Conservation (phyloP, 2,329 filamentous ascomycete genomes). For the Coniochaeta pulveracea region DNA sequence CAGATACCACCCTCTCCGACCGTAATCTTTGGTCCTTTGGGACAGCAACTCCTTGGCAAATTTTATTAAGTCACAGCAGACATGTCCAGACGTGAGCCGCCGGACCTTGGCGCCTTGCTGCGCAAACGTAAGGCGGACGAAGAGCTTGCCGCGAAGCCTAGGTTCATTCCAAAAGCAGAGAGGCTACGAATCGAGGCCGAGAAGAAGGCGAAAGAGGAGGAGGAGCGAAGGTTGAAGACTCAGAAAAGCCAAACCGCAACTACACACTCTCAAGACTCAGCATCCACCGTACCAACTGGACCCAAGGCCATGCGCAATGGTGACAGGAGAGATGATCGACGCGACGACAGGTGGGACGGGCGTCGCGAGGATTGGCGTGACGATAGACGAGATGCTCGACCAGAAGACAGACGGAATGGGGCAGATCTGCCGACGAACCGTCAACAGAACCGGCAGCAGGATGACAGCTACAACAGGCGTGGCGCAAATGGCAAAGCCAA, state of each 20-base stretch:
- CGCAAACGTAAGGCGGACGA: conserved; percentile 50
- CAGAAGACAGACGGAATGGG: neutral
- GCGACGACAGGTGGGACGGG: conserved; percentile 10
- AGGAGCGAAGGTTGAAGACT: conserved; percentile 16
- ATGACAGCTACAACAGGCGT: conserved; percentile 36
- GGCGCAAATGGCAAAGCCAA: conserved; percentile 21
- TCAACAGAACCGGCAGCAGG: conserved; percentile 21
- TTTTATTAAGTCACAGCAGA: too few species aligned
- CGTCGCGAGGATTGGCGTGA: conserved; percentile 9
- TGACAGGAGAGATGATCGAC: conserved; percentile 11
- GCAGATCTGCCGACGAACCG: conserved; percentile 13
- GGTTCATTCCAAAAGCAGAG: conserved; percentile 71
- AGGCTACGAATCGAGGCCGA: conserved; percentile 71
- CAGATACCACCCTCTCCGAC: too few species aligned
- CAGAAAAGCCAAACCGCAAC: conserved; percentile 8
- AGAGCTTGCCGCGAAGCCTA: conserved; percentile 34
- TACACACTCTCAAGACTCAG: too few species aligned
- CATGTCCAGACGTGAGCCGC: conserved; percentile 12
- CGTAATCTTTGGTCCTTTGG: too few species aligned
- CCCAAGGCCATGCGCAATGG: conserved; percentile 54
- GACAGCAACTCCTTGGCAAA: too few species aligned
- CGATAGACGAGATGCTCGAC: conserved; percentile 10
- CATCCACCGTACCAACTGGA: conserved; percentile 50
- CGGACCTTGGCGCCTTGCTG: conserved; percentile 44
- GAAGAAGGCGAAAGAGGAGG: conserved; percentile 61